phyloP scores from a whole-genome alignment of 495 filamentous ascomycete genomes.

The Peziza echinospora region DNA sequence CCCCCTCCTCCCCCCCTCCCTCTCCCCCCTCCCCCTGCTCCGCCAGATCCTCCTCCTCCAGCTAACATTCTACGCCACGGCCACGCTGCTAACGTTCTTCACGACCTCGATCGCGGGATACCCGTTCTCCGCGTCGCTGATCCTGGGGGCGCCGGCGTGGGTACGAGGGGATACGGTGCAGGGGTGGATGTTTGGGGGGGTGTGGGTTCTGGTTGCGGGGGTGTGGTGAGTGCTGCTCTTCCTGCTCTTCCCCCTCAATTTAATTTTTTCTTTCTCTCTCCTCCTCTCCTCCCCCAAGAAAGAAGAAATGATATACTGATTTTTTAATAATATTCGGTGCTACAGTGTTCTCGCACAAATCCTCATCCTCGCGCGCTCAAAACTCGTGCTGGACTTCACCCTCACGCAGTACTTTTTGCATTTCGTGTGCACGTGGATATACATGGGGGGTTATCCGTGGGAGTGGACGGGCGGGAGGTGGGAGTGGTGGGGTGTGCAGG shows the following conservation, averaged over 20 bases:
- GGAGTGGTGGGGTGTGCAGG: conserved; percentile 78
- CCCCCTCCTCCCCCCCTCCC: conserved; percentile 54
- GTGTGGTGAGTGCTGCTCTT: conserved; percentile 39
- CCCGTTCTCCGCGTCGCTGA: conserved; percentile 25
- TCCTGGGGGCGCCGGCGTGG: conserved; percentile 19
- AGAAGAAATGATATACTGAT: conserved; percentile 1
- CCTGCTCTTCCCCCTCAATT: too few relatives aligned
- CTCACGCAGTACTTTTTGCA: conserved; percentile 76
- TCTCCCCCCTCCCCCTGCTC: conserved; percentile 65
- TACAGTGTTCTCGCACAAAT: conserved; percentile 56
- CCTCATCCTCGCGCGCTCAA: conserved; percentile 61
- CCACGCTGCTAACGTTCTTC: conserved; percentile 64
- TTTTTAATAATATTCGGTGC: too few relatives aligned
- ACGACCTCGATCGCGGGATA: conserved; percentile 63
- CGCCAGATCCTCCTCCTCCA: conserved; percentile 79
- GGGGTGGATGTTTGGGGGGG: conserved; percentile 75
- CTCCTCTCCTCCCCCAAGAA: neutral
- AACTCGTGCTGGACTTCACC: conserved; percentile 82
- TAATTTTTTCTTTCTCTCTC: neutral
- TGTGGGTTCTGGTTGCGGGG: conserved; percentile 62
- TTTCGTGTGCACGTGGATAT: conserved; percentile 52
- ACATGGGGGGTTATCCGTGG: conserved; percentile 48
- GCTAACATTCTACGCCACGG: conserved; percentile 54
- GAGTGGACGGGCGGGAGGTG: too few relatives aligned
- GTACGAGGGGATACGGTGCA: conserved; percentile 74